Base-by-base conservation (phyloP, 768 basidiomycete genomes). In the Botryobasidium botryosum region DNA sequence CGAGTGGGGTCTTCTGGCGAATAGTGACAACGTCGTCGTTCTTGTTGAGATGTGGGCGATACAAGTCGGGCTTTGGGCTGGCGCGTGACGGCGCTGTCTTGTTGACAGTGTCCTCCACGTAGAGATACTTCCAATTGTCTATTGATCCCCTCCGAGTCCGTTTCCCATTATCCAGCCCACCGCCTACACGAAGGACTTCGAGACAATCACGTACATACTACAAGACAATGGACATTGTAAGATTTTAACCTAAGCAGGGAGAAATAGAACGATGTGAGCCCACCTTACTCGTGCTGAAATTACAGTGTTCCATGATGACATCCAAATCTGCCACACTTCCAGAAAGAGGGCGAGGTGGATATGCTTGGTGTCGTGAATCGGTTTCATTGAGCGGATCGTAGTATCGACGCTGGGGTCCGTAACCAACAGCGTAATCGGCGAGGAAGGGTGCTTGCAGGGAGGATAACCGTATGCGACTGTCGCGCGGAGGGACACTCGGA, bases 181-280 rank as follows among this genome's bases (percentile, higher is more conserved):
- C 85, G 3, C 91, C 92, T 10, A 90, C 65, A n/a, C 92, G 75
- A 23, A 99, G 71, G 36, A 92, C 78, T 60, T 97, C 91, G 32
- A 99, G 67, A 55, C 94, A 99, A 58, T 97, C 94, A 32, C 92
- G 77, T n/a, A 97, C 92, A 63, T 84, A 91, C 84, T 94, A 57
- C 35, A 25, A 21, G 37, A 21, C 36, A 13, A 50, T 43, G 58
- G 47, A 43, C 43, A 44, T 44, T 50, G 36, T 53, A 48, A 23
- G 7, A 43, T 47, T 44, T 25, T 28, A 24, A 40, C 32, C 13
- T 32, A 31, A 44, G 18, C 2, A 27, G 7, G 38, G 29, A 41
- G 32, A 15, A 23, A 38, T 45, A 21, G 12, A 20, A 25, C 5
- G 29, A 2, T 24, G 4, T 7, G 21, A 20, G 50, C 61, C 33